Percentiles rank a stretch among this genome's conserved stretches.
Conservation (phyloP, 2,329 filamentous ascomycete species). For the Aaosphaeria arxii region DNA sequence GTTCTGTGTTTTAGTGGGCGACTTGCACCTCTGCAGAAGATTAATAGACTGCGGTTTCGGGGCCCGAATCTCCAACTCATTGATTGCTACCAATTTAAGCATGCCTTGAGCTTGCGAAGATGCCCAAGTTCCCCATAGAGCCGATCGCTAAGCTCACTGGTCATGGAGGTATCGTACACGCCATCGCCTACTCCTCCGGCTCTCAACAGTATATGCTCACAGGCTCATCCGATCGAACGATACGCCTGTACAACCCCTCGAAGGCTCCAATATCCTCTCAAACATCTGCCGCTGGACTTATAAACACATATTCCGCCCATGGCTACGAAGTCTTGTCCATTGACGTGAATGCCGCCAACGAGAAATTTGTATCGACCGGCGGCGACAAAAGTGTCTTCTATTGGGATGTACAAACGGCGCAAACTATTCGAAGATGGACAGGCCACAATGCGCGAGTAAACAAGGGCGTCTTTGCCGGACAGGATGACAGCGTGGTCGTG, state of each 20-base stretch:
- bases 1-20: not conserved
- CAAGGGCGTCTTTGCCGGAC: slow-evolving; percentile 73
- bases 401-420: slow-evolving; percentile 85
- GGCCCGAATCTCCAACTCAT: no score
- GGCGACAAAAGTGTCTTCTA: slow-evolving; percentile 90
- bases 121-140: slow-evolving; percentile 39
- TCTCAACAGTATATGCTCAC: slow-evolving; percentile 65
- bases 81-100: no score
- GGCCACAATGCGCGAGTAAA: slow-evolving; percentile 76
- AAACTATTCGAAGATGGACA: slow-evolving; percentile 71
- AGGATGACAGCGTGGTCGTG: slow-evolving; percentile 69
- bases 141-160: slow-evolving; percentile 41
- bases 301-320: slow-evolving; percentile 87
- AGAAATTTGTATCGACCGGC: slow-evolving; percentile 80
- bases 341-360: slow-evolving; percentile 69
- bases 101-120: not conserved
- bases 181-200: slow-evolving; percentile 49
- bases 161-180: slow-evolving; percentile 47
- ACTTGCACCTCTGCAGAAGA: not conserved
- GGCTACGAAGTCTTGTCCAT: slow-evolving; percentile 89
- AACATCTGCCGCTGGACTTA: slow-evolving; percentile 48
- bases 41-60: no score
- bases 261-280: slow-evolving; percentile 42
- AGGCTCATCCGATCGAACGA: slow-evolving; percentile 77
- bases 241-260: slow-evolving; percentile 81